These are phyloP conservation scores for Quercus gilva DNA, from an alignment of 306 rosid species.

Conservation along the genomic window DNA sequence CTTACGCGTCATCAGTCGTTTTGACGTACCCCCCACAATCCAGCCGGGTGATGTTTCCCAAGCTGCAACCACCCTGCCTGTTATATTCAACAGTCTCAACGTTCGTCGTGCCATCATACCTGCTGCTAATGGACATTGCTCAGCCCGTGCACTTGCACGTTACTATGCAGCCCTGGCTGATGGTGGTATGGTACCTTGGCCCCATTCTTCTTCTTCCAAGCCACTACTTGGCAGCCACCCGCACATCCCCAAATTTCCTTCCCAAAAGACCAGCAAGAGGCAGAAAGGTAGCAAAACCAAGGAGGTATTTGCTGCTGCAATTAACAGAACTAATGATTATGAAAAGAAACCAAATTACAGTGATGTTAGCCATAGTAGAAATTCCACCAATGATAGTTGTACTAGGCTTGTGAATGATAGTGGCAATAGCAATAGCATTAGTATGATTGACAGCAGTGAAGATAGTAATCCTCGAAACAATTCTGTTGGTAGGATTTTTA, in stretches of 20 bases:
- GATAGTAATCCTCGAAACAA: conserved; percentile 18
- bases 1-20: too few relatives aligned
- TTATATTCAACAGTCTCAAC: conserved; percentile 65
- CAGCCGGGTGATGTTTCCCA: conserved; percentile 57
- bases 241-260: conserved; percentile 68
- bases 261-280: conserved; percentile 35
- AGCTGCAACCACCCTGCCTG: conserved; percentile 42
- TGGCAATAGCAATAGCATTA: conserved; percentile 18
- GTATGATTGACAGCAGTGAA: not conserved
- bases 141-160: conserved; percentile 97
- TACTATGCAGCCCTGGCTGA: conserved; percentile 87
- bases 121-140: conserved; percentile 88
- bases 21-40: conserved; percentile 66
- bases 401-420: conserved; percentile 20
- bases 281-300: conserved; percentile 30
- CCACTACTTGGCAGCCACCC: conserved; percentile 90
- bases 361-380: conserved; percentile 19
- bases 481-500: conserved; percentile 37
- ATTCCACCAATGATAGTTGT: conserved; percentile 17
- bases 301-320: conserved; percentile 26
- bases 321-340: not conserved
- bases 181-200: conserved; percentile 76
- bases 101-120: conserved; percentile 91
- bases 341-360: conserved; percentile 26
- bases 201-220: conserved; percentile 67